Evolutionary conservation across 2,329 filamentous ascomycete species (phyloP).

Genomic region (Chaetomiaceae sp.): DNA sequence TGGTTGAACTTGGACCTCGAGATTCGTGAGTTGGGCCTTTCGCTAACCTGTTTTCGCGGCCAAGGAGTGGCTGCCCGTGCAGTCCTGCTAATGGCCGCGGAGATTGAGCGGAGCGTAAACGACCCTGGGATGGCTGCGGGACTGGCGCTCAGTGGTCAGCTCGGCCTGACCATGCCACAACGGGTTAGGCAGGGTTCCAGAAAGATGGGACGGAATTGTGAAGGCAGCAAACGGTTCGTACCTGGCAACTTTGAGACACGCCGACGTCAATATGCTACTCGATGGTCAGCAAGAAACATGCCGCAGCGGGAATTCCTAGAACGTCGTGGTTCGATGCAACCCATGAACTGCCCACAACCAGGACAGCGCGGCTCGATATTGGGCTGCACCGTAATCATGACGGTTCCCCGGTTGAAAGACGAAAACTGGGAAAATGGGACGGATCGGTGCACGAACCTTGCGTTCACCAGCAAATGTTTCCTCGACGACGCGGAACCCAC

Average conservation of each 20-base stretch:
- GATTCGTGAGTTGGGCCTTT: constrained; percentile 11
- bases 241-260: constrained; percentile 5
- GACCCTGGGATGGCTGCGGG: constrained; percentile 11
- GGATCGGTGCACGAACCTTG: constrained; percentile 13
- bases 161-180: constrained; percentile 9
- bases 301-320: not conserved
- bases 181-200: constrained; percentile 20
- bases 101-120: constrained; percentile 17
- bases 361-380: constrained; percentile 21
- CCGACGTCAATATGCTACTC: constrained; percentile 3
- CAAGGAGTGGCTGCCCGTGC: not conserved
- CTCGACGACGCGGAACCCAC: not conserved
- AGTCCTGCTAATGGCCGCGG: constrained; percentile 15
- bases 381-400: constrained; percentile 5
- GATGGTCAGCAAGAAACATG: constrained; percentile 3
- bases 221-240: constrained; percentile 3
- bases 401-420: constrained; percentile 6
- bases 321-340: constrained; percentile 4
- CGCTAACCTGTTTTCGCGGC: constrained; percentile 17
- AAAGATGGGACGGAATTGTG: constrained; percentile 11
- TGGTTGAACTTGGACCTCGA: not conserved
- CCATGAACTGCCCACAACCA: not conserved
- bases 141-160: constrained; percentile 18
- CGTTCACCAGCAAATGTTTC: constrained; percentile 6
- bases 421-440: constrained; percentile 1